phyloP scores from a whole-genome alignment of 1,139 yeast species.

The Diutina pseudorugosa region DNA sequence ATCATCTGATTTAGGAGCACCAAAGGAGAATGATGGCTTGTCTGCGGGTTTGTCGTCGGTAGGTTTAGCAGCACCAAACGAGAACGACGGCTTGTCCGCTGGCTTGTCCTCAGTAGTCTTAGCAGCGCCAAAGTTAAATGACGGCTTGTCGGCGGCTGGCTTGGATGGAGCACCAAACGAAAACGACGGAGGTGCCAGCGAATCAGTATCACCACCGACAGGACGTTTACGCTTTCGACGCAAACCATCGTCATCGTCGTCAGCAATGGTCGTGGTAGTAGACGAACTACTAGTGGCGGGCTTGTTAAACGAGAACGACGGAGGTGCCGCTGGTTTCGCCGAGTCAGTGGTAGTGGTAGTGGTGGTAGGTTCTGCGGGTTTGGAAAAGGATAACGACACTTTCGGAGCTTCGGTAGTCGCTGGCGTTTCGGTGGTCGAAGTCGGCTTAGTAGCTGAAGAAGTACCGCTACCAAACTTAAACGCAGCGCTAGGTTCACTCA shows the following conservation, averaged over 20 bases:
- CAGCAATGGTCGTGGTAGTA: neutral
- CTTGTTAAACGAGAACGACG: neutral
- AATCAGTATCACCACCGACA: neutral
- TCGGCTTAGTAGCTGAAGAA: neutral
- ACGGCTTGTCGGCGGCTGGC: neutral
- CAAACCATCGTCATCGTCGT: neutral
- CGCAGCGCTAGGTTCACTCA: neutral
- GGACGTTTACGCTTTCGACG: neutral
- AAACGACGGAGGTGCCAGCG: neutral
- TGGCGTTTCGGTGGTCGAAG: neutral
- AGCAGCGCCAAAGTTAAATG: neutral
- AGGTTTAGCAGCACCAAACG: neutral
- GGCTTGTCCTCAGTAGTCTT: neutral
- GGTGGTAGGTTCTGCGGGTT: neutral
- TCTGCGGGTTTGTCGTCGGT: neutral
- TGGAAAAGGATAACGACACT: neutral
- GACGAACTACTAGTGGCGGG: neutral
- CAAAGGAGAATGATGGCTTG: neutral
- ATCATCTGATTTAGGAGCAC: neutral
- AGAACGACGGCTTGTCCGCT: neutral
- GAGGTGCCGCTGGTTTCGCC: neutral
- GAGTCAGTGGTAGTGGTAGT: neutral
- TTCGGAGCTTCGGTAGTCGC: neutral
- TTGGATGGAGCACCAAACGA: neutral
- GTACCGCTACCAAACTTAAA: neutral